Base-by-base conservation (phyloP, 2,329 filamentous ascomycete genomes). In the Venturia carpophila region DNA sequence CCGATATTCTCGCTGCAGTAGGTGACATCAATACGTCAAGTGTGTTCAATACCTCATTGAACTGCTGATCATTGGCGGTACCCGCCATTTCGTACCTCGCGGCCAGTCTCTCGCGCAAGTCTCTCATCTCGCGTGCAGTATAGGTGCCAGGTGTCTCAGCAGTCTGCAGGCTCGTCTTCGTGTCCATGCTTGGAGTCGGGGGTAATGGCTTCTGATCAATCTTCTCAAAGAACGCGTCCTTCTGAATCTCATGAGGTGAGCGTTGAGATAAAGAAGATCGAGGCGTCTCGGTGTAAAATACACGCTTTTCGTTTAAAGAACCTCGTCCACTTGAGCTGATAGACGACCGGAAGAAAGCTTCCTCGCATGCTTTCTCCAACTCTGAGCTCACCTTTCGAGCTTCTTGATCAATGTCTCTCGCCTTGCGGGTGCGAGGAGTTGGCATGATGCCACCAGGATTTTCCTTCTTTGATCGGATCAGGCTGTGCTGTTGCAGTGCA, bases 361-460 rank as follows among this genome's bases (percentile, higher is more conserved):
- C 90, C 71, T 97, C 92, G 71, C 92, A 95, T 66, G 94, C 90
- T 75, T 91, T 91, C 62, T 91, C 91, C 67, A 97, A 87, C 70
- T 91, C 91, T 70, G 84, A 85, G 70, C 91, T 96, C 66, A 95
- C 88, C 70, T 93, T 88, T 7, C 91, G 83, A 64, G 94, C 84
- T 73, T 96, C 92, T 66, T 92, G 91, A 69, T 85, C 87, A 75
- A 86, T 87, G 34, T 65, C 41, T 58, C 41, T 39, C 30, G n/a
- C 27, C 39, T 47, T 56, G 13, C 60, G 64, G 42, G 64, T 27
- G n/a, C 37, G 47, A 41, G 60, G 30, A 27, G 64, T 58, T 34
- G 34, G 45, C 41, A 63, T 43, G 45, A 60, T n/a, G 24, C 24
- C 27, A 13, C 47, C 45, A 21, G 47, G 42, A 63, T 71, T 72